Conservation (phyloP, 345 rosid species). For the Lepidium africanum region DNA sequence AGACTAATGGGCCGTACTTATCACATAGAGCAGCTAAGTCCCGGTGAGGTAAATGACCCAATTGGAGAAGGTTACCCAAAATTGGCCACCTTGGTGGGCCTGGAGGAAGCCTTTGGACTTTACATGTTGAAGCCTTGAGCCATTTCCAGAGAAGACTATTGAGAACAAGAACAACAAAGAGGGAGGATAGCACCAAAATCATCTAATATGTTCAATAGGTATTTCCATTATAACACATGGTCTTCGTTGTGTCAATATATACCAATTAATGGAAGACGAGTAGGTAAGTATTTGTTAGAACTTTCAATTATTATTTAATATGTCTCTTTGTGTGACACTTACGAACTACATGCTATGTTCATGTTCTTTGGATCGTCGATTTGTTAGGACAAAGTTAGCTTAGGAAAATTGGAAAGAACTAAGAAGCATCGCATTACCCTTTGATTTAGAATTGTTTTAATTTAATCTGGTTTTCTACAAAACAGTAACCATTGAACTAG, state of each 20-base stretch:
- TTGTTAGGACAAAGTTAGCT: slow-evolving; percentile 25
- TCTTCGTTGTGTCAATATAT: slow-evolving; percentile 11
- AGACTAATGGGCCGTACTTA: slow-evolving; percentile 68
- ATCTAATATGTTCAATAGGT: not conserved
- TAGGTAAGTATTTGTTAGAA: slow-evolving; percentile 22
- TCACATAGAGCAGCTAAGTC: slow-evolving; percentile 61
- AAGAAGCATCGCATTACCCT: not conserved
- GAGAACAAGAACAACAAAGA: slow-evolving; percentile 7
- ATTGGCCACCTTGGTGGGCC: slow-evolving; percentile 81
- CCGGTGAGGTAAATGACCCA: slow-evolving; percentile 65
- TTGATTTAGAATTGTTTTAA: too few species aligned
- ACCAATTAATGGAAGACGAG: slow-evolving; percentile 7
- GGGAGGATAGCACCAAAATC: slow-evolving; percentile 11
- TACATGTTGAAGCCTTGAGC: slow-evolving; percentile 8
- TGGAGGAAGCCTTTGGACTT: slow-evolving; percentile 50
- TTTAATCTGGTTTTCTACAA: too few species aligned
- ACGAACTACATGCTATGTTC: slow-evolving; percentile 11
- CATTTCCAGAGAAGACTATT: slow-evolving; percentile 24
- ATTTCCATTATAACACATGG: not conserved
- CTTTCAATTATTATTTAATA: not conserved
- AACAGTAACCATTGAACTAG: too few species aligned
- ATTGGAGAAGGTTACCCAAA: slow-evolving; percentile 77
- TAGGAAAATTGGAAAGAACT: not conserved
- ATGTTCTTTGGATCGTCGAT: slow-evolving; percentile 21
- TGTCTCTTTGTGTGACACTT: slow-evolving; percentile 24